These are phyloP conservation scores for Neospora caninum DNA, from an alignment of 169 alveolate genomes.

Conservation along the genomic window DNA sequence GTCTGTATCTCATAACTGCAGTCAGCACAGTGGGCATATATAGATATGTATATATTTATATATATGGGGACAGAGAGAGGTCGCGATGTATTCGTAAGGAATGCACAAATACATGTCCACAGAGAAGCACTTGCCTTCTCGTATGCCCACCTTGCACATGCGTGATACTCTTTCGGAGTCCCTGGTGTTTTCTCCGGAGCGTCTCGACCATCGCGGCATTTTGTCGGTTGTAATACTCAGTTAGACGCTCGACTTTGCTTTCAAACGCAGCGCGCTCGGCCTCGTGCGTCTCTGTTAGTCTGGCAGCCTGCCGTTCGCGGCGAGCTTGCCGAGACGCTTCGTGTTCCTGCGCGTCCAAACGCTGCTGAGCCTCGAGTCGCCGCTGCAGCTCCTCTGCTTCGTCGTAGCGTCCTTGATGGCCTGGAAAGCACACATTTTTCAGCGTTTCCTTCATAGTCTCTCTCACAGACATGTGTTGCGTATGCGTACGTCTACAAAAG, in stretches of 20 bases:
- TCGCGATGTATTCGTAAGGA: too few relatives aligned
- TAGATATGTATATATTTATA: too few relatives aligned
- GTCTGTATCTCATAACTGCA: too few relatives aligned
- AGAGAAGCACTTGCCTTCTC: neutral
- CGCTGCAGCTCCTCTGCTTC: constrained; percentile 34
- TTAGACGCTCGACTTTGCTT: neutral
- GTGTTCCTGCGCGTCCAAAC: constrained; percentile 22
- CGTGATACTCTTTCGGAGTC: constrained; percentile 7
- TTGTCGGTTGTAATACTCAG: constrained; percentile 5
- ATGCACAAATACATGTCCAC: too few relatives aligned
- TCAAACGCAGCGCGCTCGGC: constrained; percentile 18
- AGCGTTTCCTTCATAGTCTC: too few relatives aligned
- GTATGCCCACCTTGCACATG: constrained; percentile 33
- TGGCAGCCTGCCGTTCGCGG: neutral
- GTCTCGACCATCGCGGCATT: constrained; percentile 9
- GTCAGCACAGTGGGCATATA: too few relatives aligned
- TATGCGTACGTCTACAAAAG: too few relatives aligned
- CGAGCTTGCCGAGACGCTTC: neutral
- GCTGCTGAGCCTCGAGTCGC: constrained; percentile 1
- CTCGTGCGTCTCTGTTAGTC: neutral
- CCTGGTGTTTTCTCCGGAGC: constrained; percentile 13
- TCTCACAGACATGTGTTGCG: too few relatives aligned
- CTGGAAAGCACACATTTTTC: neutral
- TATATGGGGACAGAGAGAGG: too few relatives aligned
- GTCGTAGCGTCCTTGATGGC: constrained; percentile 39